Evolutionary conservation across 2,329 filamentous ascomycete genomes (phyloP), one percentile per base, ranked within the genome.

Genomic region (Gliomastix tumulicola): DNA sequence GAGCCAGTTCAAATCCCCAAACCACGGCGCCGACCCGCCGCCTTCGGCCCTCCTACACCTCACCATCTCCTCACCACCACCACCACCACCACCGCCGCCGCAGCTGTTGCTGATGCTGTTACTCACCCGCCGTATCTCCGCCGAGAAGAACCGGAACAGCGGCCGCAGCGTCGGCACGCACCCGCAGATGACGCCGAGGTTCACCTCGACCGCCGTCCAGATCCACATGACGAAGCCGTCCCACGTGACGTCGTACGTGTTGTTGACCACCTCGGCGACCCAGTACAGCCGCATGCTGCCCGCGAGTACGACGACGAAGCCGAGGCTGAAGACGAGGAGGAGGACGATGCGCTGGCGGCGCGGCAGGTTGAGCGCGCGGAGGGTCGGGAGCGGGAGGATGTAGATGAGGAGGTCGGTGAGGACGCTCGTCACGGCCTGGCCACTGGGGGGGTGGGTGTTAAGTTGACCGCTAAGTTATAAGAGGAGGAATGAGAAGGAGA

Each of bases 181-280:
- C 13, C 60, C 61, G 33, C 60, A 64, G 20, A 63, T 60, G 19
- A 65, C 53, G n/a, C 59, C 61, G 16, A 65, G 41, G 33, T 65
- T 62, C 3, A 57, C 59, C 40, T 65, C 62, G 17, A 64, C 53
- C 3, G 62, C 57, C 2, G 60, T 62, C 61, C 62, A 65, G 21
- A 62, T 57, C 62, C 62, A 65, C 15, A 65, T 47, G 12, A 60
- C 44, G 32, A 60, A 60, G 1, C 60, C 59, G 7, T 62, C 44
- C 61, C 62, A 65, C 3, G 60, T 65, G 1, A 64, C 54, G 41
- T 65, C 62, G 44, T 59, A 64, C 3, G 57, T 60, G 22, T 52
- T 30, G 21, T 51, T 42, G 6, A 59, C 54, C 9, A 63, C 57
- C 33, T 52, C 47, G 34, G 56, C 47, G 16, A 57, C 47, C 51